A percentile compares a stretch with the other conserved stretches of the same genome.
Conservation (phyloP, 257 asterid species). For the Penstemon eatonii region DNA sequence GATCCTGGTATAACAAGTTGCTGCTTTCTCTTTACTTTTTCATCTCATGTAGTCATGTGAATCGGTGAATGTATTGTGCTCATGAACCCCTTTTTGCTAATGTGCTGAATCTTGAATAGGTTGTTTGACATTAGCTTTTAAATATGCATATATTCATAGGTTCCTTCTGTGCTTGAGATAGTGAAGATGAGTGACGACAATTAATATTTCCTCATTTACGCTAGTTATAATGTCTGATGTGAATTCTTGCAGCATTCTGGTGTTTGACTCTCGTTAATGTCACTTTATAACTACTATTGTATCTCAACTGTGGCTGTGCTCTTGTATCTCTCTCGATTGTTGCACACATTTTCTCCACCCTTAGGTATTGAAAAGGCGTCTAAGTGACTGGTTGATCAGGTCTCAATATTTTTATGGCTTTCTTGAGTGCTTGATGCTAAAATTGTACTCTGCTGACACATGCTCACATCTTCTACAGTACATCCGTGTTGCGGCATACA, state of each 20-base stretch:
- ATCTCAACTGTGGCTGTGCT: neutral
- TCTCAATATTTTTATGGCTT: neutral
- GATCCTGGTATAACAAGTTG: conserved; percentile 49
- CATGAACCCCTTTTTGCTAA: conserved; percentile 4
- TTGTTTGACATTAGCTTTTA: conserved; percentile 8
- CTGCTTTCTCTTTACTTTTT: conserved; percentile 18
- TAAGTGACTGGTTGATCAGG: neutral
- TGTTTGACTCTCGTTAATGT: neutral
- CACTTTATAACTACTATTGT: neutral
- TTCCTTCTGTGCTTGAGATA: neutral
- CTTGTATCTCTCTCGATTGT: neutral
- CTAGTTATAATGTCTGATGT: no score
- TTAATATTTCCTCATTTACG: no score
- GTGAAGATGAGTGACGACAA: neutral
- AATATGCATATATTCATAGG: neutral
- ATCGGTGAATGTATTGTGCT: conserved; percentile 15
- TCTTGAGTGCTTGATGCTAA: neutral
- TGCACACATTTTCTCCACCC: neutral
- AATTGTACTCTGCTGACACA: neutral
- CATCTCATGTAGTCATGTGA: conserved; percentile 16
- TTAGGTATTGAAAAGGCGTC: no score
- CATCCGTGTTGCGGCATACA: neutral
- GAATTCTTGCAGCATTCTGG: no score
- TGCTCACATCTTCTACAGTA: neutral
- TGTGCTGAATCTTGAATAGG: conserved; percentile 8